phyloP scores from a whole-genome alignment of 2,329 filamentous ascomycete species.

The Herpotrichia juniperi region DNA sequence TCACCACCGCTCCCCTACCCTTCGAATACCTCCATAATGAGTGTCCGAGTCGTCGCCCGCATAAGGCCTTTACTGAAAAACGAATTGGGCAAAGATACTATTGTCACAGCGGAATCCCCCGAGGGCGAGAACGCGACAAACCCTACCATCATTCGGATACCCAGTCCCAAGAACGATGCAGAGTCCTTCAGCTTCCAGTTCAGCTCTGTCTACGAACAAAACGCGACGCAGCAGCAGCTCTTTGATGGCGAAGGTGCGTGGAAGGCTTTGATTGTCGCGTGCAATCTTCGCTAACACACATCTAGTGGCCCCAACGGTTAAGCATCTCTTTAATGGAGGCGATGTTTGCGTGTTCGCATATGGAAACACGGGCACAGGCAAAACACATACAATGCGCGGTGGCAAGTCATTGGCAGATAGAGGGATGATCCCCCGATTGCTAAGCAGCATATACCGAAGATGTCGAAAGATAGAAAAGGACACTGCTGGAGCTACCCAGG shows the following conservation, averaged over 20 bases:
- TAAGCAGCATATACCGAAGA: constrained; percentile 84
- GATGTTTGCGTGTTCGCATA: constrained; percentile 77
- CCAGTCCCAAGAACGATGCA: constrained; percentile 88
- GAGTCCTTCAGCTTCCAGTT: constrained; percentile 96
- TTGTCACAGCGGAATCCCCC: constrained; percentile 68
- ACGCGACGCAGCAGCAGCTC: constrained; percentile 81
- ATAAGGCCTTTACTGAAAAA: constrained; percentile 86
- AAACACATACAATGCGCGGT: constrained; percentile 95
- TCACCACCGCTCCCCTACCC: constrained; percentile 11
- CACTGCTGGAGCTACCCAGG: constrained; percentile 69
- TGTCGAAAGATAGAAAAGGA: constrained; percentile 87
- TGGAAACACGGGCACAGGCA: constrained; percentile 90
- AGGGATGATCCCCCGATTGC: constrained; percentile 83
- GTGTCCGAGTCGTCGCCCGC: constrained; percentile 84
- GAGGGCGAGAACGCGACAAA: constrained; percentile 47
- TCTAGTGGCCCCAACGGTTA: constrained; percentile 84
- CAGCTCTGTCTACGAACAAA: constrained; percentile 86
- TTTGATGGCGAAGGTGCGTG: constrained; percentile 83
- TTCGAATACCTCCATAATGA: constrained; percentile 7
- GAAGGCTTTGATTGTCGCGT: not conserved
- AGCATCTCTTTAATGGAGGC: constrained; percentile 82
- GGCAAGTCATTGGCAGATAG: constrained; percentile 84
- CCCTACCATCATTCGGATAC: constrained; percentile 79
- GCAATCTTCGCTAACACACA: constrained; percentile 19
- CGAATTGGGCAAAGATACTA: constrained; percentile 86